Evolutionary conservation across 305 asterid species (phyloP), one percentile per base, ranked within the genome.

Genomic region (Rubia peregrina): DNA sequence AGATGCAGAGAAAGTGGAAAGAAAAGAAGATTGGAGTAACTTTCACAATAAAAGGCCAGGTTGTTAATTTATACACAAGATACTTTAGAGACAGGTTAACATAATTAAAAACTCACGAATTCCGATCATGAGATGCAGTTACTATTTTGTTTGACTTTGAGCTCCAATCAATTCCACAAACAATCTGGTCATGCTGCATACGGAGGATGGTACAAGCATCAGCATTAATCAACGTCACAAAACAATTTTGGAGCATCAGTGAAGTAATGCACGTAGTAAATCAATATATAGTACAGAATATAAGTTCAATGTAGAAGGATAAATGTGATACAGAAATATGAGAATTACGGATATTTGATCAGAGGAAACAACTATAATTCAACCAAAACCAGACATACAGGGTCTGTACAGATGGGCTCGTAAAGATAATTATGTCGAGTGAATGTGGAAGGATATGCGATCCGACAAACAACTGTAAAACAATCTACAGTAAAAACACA

Each of bases 91-190:
- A 81, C 40, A 12, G 56, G 72, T 70, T 41, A 80, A 77, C 66
- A 67, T 65, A 49, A 69, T 73, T 36, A 66, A 48, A 56, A 71
- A 89, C 99, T 90, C 88, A 95, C 99, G 99, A 90, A 84, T 95
- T 95, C 75, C 99, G 89, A 78, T 95, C 99, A 85, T 95, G 98
- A 81, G 99, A 90, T 77, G 90, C 99, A 55, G 99, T 86, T 55
- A 95, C 98, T 74, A 94, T 88, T 82, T 83, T 85, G 89, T 91
- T 90, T 14, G 98, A 85, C 65, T 79, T 84, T 71, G 73, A 73
- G 73, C 99, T 78, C 99, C 99, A 95, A 82, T 95, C 99, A 57
- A 95, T 80, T 73, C 96, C 99, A 13, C 97, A 91, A 80, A 95
- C 90, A 86, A 95, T 88, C 85, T 95, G 99, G 82, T 95, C 99